Base-by-base conservation (phyloP, 805 yeast species). In the Ogataea trehaloabstinens region DNA sequence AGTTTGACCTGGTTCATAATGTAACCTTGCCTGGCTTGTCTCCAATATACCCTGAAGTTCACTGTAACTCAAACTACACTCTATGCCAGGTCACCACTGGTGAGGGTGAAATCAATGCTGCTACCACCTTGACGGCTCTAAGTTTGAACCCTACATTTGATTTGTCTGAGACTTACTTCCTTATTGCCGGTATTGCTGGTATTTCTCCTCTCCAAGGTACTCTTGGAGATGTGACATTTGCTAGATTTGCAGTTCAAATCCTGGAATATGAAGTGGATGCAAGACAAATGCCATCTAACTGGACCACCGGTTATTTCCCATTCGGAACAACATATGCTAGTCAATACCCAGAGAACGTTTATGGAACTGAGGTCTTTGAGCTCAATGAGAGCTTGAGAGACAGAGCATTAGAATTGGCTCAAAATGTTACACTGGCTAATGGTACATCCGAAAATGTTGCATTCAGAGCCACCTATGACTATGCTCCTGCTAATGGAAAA, bases 91-190 rank as follows among this genome's bases (percentile, higher is more conserved):
- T 79, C 38, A 76, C 82, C 31, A 75, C 82, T n/a, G 86, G 86
- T 38, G 85, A 79, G 61, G 81, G 80, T 46, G 85, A 80, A 56
- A 71, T 78, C 48, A 80, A 80, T 51, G 85, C 85, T 27, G 85
- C 85, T 12, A 46, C 78, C 19, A 66, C 83, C 18, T 55, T 79
- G 41, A 68, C 74, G 29, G 80, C 85, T 5, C 60, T 80, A 46
- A 56, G 73, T 8, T 64, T 77, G 55, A 67, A 68, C 40, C 78
- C 82, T 28, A 51, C 66, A 41, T 79, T 80, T 45, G 82, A 80
- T 53, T 67, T 80, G 36, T 55, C 76, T 25, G 70, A 73, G 50
- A 77, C 85, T 30, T 80, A 78, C 65, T 80, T 76, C 66, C 48
- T 80, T 48, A 63, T 78, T 44, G 80, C 81, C 17, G 86, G 86